Evolutionary conservation across 2,329 filamentous ascomycete species (phyloP).

Genomic region (Cordyceps tenuipes): DNA sequence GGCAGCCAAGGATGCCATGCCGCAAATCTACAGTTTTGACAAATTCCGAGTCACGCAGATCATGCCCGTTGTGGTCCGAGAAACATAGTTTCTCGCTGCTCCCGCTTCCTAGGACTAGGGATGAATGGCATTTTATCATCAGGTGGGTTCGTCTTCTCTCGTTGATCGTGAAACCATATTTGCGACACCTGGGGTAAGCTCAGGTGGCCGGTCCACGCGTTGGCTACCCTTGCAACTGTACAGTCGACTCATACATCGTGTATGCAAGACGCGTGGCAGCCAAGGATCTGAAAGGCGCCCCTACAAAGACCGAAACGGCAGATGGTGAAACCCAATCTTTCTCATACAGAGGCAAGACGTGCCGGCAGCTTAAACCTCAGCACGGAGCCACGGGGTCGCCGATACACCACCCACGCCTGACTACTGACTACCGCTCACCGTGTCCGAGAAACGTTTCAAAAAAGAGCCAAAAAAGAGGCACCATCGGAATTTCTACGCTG

Average conservation of each 20-base stretch:
- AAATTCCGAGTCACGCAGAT: not conserved
- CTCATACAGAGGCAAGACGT: not conserved
- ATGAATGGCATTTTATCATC: not conserved
- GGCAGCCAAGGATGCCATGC: not conserved
- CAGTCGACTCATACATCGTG: not conserved
- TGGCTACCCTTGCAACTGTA: not conserved
- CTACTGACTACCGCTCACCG: not conserved
- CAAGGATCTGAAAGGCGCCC: not conserved
- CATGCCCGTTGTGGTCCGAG: too few species aligned
- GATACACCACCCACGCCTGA: not conserved
- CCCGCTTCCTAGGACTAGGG: not conserved
- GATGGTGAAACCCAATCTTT: constrained; percentile 1
- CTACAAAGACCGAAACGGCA: not conserved
- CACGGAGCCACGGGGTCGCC: not conserved
- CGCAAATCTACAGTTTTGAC: not conserved
- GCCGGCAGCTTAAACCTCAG: not conserved
- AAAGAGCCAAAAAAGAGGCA: not conserved
- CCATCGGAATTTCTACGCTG: not conserved
- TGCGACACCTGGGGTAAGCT: constrained; percentile 2
- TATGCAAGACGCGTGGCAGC: not conserved
- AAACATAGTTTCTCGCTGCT: not conserved
- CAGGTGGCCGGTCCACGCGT: not conserved
- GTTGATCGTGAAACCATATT: constrained; percentile 6
- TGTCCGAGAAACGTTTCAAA: constrained; percentile 3
- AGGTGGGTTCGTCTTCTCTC: not conserved